Evolutionary conservation across 108 stramenopile species (phyloP).

Genomic region (Nannochloropsis oceanica): DNA sequence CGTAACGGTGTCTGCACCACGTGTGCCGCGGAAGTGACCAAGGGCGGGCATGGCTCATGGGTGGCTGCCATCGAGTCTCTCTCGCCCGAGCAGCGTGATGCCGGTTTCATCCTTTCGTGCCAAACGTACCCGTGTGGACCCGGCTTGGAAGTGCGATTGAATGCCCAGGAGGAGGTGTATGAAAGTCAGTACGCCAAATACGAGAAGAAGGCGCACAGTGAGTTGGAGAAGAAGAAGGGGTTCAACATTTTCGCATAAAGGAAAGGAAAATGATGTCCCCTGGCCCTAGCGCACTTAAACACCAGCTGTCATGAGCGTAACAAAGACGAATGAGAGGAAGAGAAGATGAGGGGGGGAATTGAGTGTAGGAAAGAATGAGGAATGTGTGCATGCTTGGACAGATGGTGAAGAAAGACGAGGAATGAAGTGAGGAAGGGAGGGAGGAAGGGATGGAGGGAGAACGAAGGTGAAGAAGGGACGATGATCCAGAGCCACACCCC

Average conservation of each 20-base stretch:
- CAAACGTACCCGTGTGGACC: not conserved
- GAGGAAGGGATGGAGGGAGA: too few species aligned
- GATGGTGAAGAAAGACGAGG: too few species aligned
- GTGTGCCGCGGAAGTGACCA: not conserved
- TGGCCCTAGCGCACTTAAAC: too few species aligned
- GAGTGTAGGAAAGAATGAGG: too few species aligned
- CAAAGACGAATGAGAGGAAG: too few species aligned
- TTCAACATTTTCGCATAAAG: constrained; percentile 19
- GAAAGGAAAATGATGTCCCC: not conserved
- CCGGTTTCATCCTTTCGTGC: not conserved
- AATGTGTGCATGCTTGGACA: too few species aligned
- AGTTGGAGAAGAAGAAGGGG: constrained; percentile 9
- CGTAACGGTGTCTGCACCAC: constrained; percentile 1
- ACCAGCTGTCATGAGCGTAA: too few species aligned
- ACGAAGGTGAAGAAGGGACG: too few species aligned
- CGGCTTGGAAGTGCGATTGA: not conserved
- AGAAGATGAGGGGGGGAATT: too few species aligned
- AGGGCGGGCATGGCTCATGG: not conserved
- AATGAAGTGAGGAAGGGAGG: too few species aligned
- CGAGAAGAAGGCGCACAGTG: constrained; percentile 5
- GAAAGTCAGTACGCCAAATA: constrained; percentile 12
- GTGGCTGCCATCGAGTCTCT: not conserved
- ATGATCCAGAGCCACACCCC: too few species aligned
- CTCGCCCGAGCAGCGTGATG: not conserved
- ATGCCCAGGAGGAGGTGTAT: not conserved